These are phyloP conservation scores for Magnusiomyces ingens DNA, from an alignment of 1,139 yeast species.

Conservation along the genomic window DNA sequence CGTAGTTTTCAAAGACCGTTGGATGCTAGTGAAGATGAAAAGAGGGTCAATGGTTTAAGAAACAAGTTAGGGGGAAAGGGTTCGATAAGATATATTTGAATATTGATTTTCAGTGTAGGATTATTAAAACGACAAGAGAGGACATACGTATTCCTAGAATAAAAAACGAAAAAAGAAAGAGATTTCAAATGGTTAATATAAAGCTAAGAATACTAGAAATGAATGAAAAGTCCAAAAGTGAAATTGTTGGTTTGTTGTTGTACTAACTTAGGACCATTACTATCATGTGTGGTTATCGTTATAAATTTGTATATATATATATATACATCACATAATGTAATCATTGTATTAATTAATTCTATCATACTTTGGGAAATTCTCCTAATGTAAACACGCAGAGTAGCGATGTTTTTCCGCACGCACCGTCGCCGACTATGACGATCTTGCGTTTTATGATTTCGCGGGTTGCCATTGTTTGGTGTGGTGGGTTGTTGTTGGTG, in stretches of 20 bases:
- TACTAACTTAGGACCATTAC: too few species aligned
- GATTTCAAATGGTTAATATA: not conserved
- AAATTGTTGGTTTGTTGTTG: too few species aligned
- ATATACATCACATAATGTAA: too few species aligned
- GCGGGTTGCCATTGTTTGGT: not conserved
- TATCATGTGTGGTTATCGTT: too few species aligned
- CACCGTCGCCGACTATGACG: slow-evolving; percentile 93
- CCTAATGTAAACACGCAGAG: slow-evolving; percentile 89
- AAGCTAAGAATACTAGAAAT: not conserved
- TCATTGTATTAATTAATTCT: too few species aligned
- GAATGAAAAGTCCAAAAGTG: not conserved
- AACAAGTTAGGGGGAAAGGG: too few species aligned
- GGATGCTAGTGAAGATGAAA: slow-evolving; percentile 63
- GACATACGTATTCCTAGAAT: slow-evolving; percentile 18
- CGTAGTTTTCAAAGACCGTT: slow-evolving; percentile 92
- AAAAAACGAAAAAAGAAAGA: not conserved
- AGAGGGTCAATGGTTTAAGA: too few species aligned
- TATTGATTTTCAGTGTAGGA: not conserved
- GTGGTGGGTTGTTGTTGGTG: too few species aligned
- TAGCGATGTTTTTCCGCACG: slow-evolving; percentile 89
- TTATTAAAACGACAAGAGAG: not conserved
- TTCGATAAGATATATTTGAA: not conserved
- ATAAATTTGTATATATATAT: too few species aligned
- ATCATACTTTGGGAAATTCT: slow-evolving; percentile 47
- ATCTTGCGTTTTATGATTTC: slow-evolving; percentile 44